phyloP scores from a whole-genome alignment of 495 filamentous ascomycete genomes.

The Pyrenula massariospora region DNA sequence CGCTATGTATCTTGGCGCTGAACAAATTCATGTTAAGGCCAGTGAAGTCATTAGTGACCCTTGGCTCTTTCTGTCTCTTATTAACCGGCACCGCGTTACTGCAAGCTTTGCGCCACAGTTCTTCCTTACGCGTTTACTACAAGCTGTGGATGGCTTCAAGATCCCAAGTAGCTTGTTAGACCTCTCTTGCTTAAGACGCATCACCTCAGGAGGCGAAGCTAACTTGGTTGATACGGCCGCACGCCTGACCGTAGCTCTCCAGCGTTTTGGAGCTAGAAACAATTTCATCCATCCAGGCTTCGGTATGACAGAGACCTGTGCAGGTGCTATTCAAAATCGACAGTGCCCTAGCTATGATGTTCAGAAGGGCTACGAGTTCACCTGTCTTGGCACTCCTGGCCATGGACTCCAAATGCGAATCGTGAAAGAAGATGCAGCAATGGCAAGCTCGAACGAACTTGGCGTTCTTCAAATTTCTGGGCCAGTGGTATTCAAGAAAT shows the following conservation, averaged over 20 bases:
- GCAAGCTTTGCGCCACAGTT: slow-evolving; percentile 38
- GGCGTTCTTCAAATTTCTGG: slow-evolving; percentile 20
- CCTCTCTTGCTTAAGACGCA: slow-evolving; percentile 13
- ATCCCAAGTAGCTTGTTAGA: slow-evolving; percentile 6
- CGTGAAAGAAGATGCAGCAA: no score
- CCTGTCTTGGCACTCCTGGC: slow-evolving; percentile 26
- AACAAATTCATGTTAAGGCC: slow-evolving; percentile 27
- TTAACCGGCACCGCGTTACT: slow-evolving; percentile 21
- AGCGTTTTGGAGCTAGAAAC: slow-evolving; percentile 15
- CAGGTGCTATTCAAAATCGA: slow-evolving; percentile 28
- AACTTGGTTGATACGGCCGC: slow-evolving; percentile 19
- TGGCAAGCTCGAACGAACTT: no score
- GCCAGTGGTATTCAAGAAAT: slow-evolving; percentile 65
- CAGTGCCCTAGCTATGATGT: slow-evolving; percentile 24
- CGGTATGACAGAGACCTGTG: no score
- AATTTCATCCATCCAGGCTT: slow-evolving; percentile 31
- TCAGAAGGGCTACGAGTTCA: slow-evolving; percentile 10
- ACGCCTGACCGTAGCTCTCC: slow-evolving; percentile 16
- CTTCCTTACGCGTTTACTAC: slow-evolving; percentile 18
- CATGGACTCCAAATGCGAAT: no score
- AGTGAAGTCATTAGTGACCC: slow-evolving; percentile 24
- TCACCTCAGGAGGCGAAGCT: slow-evolving; percentile 29
- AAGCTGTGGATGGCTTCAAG: slow-evolving; percentile 2
- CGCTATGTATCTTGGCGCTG: slow-evolving; percentile 19
- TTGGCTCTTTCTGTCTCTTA: slow-evolving; percentile 16